These are phyloP conservation scores for Pleurozium schreberi DNA, from an alignment of 225 moss, liverwort and hornwort species.

Conservation along the genomic window DNA sequence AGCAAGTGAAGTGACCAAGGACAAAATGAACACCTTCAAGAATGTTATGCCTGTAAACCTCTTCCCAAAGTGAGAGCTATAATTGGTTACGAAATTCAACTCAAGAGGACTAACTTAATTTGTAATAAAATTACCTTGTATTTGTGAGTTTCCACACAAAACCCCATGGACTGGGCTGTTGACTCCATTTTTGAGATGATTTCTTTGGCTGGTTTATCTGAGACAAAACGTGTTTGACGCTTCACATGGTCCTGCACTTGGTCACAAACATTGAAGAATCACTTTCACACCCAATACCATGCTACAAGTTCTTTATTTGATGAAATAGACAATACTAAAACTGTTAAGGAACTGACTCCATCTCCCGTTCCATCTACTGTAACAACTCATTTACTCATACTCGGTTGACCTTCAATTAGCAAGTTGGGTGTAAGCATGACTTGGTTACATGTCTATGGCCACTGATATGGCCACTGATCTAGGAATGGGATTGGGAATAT, in stretches of 20 bases:
- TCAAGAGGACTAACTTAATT: background rate
- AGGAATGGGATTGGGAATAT: background rate
- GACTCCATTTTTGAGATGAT: slow-evolving; percentile 47
- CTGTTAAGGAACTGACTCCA: background rate
- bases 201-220: slow-evolving; percentile 59
- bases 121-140: background rate
- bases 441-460: background rate
- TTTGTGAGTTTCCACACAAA: slow-evolving; percentile 30
- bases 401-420: background rate
- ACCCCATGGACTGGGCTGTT: slow-evolving; percentile 39
- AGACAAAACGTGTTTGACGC: slow-evolving; percentile 76
- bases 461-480: background rate
- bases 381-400: background rate
- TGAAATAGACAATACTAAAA: background rate
- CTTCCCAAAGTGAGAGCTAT: background rate
- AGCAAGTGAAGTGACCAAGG: background rate
- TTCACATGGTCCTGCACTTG: slow-evolving; percentile 62
- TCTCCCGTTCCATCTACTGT: background rate
- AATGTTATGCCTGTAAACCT: background rate
- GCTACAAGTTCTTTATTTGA: background rate
- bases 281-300: background rate
- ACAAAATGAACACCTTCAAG: background rate
- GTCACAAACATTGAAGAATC: background rate
- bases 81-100: background rate
- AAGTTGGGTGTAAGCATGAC: background rate